Base-by-base conservation (phyloP, 2,329 filamentous ascomycete genomes). In the Xylariales sp. region DNA sequence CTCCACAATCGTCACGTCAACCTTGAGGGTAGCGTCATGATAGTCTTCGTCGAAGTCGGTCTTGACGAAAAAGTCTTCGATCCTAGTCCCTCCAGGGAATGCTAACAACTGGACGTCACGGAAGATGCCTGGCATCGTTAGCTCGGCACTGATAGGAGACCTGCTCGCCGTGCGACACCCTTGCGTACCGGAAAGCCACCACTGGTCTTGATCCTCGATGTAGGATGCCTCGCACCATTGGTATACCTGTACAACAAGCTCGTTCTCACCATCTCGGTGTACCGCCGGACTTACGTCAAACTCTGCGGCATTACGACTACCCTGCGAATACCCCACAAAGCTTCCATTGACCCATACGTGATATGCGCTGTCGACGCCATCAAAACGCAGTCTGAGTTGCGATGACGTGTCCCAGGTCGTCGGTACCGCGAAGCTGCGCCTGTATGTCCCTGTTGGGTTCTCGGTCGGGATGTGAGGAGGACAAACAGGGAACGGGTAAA, bases 341-440 rank as follows among this genome's bases (percentile, higher is more conserved):
- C 64, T 55, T 0, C 80, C 79, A 48, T 87, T 87, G 5, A 87
- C 62, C 71, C 75, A 86, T 9, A 86, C 61, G 56, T 86, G 81
- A 51, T 82, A 87, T 0, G 82, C 78, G 51, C 79, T 82, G 51
- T 87, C 83, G 0, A 87, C 82, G 2, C 84, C 84, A 41, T 87
- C 83, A 46, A 86, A 87, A 9, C 83, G 68, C 16, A 87, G 62
- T 12, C 81, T 69, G 14, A 86, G 60, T 47, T 82, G 77, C 4
- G 49, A 55, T 42, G 61, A 55, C 8, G 53, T 53, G 19, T 64
- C 62, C 65, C 72, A 76, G 6, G 62, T 57, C 2, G 59, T 42
- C 0, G 78, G 78, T 3, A 83, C 64, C 2, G 61, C 51, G 50
- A 85, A 83, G 3, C 58, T 62, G 8, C 72, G 72, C 11, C 73